A percentile compares a stretch with the other conserved stretches of the same genome.
phyloP scores from a whole-genome alignment of 225 moss, liverwort and hornwort species.

The Pseudoscleropodium purum region DNA sequence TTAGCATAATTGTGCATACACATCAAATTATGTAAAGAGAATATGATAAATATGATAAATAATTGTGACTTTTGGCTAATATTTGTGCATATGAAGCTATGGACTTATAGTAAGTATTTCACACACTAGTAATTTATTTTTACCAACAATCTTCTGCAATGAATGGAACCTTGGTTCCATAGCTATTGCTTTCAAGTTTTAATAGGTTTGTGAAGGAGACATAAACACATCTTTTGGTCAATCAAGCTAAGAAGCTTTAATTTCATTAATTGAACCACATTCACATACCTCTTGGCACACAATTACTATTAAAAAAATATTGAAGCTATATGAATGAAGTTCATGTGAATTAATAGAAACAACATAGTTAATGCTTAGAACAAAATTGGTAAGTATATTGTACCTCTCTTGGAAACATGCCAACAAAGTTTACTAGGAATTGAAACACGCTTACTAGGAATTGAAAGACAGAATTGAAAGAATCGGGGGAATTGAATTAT shows the following conservation, averaged over 20 bases:
- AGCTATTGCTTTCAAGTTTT: neutral
- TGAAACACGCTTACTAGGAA: neutral
- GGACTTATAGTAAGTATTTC: neutral
- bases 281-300: neutral
- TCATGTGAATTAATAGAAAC: neutral
- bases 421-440: neutral
- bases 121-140: rapidly evolving
- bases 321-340: neutral
- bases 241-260: neutral
- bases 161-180: neutral
- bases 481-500: neutral
- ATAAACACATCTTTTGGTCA: neutral
- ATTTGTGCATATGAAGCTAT: neutral
- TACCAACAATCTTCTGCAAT: neutral
- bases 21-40: neutral
- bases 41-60: neutral
- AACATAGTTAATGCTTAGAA: neutral
- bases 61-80: neutral
- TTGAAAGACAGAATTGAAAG: neutral
- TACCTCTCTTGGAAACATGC: neutral
- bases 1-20: neutral
- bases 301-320: no score
- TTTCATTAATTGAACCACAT: neutral
- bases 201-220: neutral
- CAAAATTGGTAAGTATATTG: neutral